Evolutionary conservation across 345 rosid species (phyloP).

Genomic region (Atalantia buxifolia): DNA sequence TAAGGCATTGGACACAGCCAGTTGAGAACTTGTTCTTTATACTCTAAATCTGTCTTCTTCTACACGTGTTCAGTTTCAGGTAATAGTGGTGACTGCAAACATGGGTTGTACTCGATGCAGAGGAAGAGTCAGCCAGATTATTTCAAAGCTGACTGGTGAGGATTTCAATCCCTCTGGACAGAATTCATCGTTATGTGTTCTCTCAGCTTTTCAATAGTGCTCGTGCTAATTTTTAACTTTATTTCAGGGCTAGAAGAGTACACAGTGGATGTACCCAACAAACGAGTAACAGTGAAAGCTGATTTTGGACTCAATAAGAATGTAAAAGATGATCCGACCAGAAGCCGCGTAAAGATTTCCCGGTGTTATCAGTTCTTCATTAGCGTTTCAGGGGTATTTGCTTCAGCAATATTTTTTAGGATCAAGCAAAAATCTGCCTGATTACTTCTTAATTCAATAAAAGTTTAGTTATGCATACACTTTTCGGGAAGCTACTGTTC

Average conservation of each 20-base stretch:
- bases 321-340: background rate
- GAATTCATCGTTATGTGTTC: background rate
- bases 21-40: background rate
- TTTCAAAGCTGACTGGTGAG: constrained; percentile 43
- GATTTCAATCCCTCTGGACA: background rate
- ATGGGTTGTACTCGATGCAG: constrained; percentile 42
- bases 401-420: background rate
- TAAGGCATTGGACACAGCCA: background rate
- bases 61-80: constrained; percentile 39
- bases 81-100: constrained; percentile 47
- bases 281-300: constrained; percentile 40
- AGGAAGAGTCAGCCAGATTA: constrained; percentile 25
- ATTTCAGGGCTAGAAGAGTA: constrained; percentile 44
- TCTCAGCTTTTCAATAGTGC: background rate
- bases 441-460: background rate
- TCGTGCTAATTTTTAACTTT: background rate
- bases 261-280: constrained; percentile 36
- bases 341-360: background rate
- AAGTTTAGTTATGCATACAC: no score
- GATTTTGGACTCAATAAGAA: constrained; percentile 18
- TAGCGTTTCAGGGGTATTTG: constrained; percentile 14
- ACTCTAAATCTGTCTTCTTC: background rate
- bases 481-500: no score
- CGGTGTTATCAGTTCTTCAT: constrained; percentile 8
- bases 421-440: background rate